phyloP scores from a whole-genome alignment of 164 flowering plant species.

The Liriodendron chinense region DNA sequence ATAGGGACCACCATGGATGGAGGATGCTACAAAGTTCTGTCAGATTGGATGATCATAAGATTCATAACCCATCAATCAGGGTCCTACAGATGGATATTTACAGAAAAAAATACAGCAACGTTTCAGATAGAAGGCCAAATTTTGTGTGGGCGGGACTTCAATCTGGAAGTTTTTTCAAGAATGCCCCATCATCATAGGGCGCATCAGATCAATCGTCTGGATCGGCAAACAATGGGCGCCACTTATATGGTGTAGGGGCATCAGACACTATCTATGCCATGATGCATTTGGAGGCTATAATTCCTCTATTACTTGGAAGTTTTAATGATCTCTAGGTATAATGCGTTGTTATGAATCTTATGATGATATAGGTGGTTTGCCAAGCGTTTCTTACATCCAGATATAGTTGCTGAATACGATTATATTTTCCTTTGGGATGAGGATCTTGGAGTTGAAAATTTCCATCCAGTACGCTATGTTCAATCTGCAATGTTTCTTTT shows the following conservation, averaged over 20 bases:
- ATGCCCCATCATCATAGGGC: neutral
- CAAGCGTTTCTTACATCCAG: slow-evolving; percentile 88
- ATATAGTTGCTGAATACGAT: slow-evolving; percentile 69
- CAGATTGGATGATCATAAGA: neutral
- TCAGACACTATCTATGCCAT: neutral
- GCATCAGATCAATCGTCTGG: neutral
- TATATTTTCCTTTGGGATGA: slow-evolving; percentile 93
- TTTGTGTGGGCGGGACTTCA: neutral
- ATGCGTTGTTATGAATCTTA: neutral
- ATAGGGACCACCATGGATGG: neutral
- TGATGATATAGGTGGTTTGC: slow-evolving; percentile 80
- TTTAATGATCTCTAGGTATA: neutral
- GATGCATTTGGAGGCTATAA: neutral
- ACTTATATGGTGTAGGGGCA: too few relatives aligned
- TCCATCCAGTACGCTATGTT: slow-evolving; percentile 61
- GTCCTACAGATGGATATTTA: neutral
- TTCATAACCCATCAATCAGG: neutral
- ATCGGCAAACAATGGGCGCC: too few relatives aligned
- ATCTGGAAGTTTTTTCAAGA: neutral
- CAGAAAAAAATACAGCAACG: too few relatives aligned
- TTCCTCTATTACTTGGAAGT: neutral
- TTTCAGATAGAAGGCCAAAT: neutral
- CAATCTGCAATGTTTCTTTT: neutral
- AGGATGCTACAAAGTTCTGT: neutral
- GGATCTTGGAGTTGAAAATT: slow-evolving; percentile 79